A percentile compares a stretch with the other conserved stretches of the same genome.
Evolutionary conservation across 371 early-diverging fungal genomes (phyloP).

Genomic region (Sporodiniella umbellata): DNA sequence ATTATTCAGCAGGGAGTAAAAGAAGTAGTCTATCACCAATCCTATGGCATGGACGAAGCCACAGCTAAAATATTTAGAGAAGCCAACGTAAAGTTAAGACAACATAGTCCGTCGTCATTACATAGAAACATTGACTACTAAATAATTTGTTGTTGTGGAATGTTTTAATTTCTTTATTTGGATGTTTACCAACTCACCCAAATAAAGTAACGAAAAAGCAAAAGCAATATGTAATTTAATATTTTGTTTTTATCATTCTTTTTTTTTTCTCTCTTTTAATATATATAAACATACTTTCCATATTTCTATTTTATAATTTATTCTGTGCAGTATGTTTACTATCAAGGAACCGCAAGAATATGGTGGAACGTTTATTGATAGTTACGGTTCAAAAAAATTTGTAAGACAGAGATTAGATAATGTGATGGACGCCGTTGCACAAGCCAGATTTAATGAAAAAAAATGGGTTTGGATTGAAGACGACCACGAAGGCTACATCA

Average conservation of each 20-base stretch:
- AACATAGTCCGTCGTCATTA: constrained; percentile 66
- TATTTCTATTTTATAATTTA: neutral
- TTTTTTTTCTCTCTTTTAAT: constrained; percentile 3
- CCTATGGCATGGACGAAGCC: constrained; percentile 89
- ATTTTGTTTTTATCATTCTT: neutral
- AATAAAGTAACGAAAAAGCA: constrained; percentile 3
- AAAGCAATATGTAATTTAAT: neutral
- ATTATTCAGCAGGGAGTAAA: constrained; percentile 93
- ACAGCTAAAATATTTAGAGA: constrained; percentile 76
- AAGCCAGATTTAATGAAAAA: constrained; percentile 80
- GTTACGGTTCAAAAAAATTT: constrained; percentile 46
- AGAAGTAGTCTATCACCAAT: constrained; percentile 86
- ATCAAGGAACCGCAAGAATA: constrained; percentile 1
- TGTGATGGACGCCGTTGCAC: constrained; percentile 67
- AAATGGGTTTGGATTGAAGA: constrained; percentile 97
- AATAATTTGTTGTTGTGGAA: constrained; percentile 7
- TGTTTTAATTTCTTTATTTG: constrained; percentile 9
- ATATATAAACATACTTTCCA: too few relatives aligned
- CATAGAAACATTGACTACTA: constrained; percentile 19
- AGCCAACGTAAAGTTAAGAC: constrained; percentile 78
- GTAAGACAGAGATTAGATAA: constrained; percentile 35
- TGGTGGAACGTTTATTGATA: constrained; percentile 47
- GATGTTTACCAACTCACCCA: constrained; percentile 13
- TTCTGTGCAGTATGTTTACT: constrained; percentile 1
- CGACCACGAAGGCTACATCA: constrained; percentile 83